These are phyloP conservation scores for Scheffersomyces quercinus DNA, from an alignment of 1,139 yeast genomes.

Conservation along the genomic window DNA sequence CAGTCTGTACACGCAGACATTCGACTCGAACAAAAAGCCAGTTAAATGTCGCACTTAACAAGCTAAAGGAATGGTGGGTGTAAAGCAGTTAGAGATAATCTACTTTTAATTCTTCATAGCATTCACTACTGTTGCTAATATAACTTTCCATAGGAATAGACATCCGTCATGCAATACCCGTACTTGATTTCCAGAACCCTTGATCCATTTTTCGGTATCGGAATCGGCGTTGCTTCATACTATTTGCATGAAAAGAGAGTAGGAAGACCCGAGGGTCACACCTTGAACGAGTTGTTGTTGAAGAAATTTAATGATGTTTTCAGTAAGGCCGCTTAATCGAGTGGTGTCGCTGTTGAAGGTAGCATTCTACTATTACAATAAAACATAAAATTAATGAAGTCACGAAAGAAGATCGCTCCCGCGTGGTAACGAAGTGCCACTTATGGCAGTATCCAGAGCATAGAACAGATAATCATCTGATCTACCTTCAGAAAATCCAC, in stretches of 20 bases:
- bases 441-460: too few species aligned
- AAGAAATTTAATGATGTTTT: constrained; percentile 20
- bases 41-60: neutral
- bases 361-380: too few species aligned
- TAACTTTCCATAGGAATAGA: too few species aligned
- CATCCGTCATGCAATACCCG: constrained; percentile 31
- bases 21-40: neutral
- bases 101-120: too few species aligned
- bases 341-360: too few species aligned
- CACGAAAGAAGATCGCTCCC: too few species aligned
- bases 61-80: neutral
- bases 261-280: constrained; percentile 57
- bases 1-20: neutral
- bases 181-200: constrained; percentile 38
- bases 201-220: constrained; percentile 63
- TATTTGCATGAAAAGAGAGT: constrained; percentile 58
- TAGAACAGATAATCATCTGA: too few species aligned
- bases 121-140: too few species aligned
- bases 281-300: constrained; percentile 49
- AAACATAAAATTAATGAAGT: too few species aligned
- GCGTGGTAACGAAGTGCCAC: too few species aligned
- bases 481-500: too few species aligned
- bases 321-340: neutral
- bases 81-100: too few species aligned
- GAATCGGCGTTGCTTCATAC: constrained; percentile 60